Conservation (phyloP, 345 rosid species). For the Lepidium didymum region DNA sequence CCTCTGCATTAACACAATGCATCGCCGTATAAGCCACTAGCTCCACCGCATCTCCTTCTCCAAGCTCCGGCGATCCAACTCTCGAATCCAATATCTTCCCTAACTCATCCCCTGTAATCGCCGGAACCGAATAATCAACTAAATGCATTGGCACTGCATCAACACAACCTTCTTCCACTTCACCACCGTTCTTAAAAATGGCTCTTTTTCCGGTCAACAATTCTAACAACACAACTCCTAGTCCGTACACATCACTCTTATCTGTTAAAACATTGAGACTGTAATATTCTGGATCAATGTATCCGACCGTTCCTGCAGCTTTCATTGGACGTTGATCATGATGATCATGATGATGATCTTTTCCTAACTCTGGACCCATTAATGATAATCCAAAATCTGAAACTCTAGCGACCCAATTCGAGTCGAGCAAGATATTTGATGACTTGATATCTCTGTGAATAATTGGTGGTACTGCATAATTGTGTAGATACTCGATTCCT, state of each 20-base stretch:
- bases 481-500: constrained; percentile 85
- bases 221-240: constrained; percentile 79
- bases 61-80: constrained; percentile 43
- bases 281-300: constrained; percentile 90
- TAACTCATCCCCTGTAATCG: constrained; percentile 40
- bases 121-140: constrained; percentile 65
- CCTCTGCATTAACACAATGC: constrained; percentile 73
- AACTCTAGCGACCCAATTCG: constrained; percentile 65
- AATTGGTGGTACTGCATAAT: constrained; percentile 73
- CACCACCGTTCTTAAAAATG: constrained; percentile 37
- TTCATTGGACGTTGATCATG: constrained; percentile 37
- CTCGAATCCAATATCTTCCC: constrained; percentile 50
- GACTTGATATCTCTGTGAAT: constrained; percentile 92
- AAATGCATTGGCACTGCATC: constrained; percentile 37
- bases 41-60: constrained; percentile 81
- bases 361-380: constrained; percentile 52
- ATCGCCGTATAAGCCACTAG: constrained; percentile 66
- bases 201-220: constrained; percentile 73
- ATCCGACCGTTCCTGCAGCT: constrained; percentile 88
- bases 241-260: constrained; percentile 85
- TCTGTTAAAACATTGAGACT: constrained; percentile 71
- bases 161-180: constrained; percentile 32
- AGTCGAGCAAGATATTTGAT: constrained; percentile 70
- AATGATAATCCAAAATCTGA: constrained; percentile 83
- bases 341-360: constrained; percentile 25